These are phyloP conservation scores for Pyricularia grisea DNA, from an alignment of 2,329 filamentous ascomycete genomes.

Conservation along the genomic window DNA sequence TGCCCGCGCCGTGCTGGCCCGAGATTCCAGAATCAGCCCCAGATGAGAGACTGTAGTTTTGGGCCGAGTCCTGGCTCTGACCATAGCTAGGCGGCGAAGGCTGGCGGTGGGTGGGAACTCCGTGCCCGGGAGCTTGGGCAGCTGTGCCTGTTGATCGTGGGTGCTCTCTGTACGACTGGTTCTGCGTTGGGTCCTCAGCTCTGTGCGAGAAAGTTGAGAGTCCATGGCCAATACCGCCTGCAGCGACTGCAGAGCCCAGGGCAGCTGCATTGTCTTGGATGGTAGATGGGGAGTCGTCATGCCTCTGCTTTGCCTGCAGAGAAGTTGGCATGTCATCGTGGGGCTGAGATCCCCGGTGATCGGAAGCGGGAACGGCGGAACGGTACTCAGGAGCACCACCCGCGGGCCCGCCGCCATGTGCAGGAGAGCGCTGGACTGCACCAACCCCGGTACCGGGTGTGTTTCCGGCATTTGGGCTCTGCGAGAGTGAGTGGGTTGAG, in stretches of 20 bases:
- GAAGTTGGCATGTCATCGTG: background rate
- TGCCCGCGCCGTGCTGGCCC: background rate
- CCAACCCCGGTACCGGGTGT: background rate
- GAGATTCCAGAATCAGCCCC: background rate
- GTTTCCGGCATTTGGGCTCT: background rate
- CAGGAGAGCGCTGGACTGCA: background rate
- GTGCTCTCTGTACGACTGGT: background rate
- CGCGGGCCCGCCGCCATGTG: background rate
- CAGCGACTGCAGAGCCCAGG: background rate
- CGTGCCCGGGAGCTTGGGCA: background rate
- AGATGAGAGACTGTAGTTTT: background rate
- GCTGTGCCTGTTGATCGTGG: background rate
- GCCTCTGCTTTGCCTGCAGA: background rate
- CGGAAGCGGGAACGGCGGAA: background rate
- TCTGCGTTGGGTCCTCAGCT: background rate
- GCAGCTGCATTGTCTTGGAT: background rate
- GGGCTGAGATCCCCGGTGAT: background rate
- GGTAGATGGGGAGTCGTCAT: background rate
- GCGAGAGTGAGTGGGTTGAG: background rate
- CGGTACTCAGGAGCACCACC: background rate
- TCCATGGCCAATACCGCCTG: background rate
- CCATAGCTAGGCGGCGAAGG: background rate
- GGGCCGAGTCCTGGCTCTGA: background rate
- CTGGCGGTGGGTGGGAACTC: background rate
- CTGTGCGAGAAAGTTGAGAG: background rate